Evolutionary conservation across 345 rosid species (phyloP), one percentile per base, ranked within the genome.

Genomic region (Noccaea bulbosa): DNA sequence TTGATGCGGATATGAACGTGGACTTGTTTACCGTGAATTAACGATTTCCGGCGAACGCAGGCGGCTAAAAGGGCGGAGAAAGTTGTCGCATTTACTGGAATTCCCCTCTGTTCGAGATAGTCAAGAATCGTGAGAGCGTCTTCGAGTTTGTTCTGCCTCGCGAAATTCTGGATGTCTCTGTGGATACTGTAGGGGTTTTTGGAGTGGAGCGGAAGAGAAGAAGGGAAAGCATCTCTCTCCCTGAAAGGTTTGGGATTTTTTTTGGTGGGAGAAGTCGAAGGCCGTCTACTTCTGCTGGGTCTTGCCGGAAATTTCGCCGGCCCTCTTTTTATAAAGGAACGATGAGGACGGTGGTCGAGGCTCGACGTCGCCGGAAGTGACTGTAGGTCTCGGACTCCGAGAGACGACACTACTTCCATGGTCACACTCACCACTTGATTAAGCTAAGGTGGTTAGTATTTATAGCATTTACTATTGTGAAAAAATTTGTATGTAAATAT

Each of bases 61-160:
- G 97, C 91, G 5, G 87, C 85, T 32, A 93, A 82, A 48, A 90
- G 88, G 4, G 89, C 74, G 51, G 93, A 85, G 77, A 88, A 89
- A 47, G 96, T 85, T 32, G 91, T 86, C 60, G 78, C 73, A 35
- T 92, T 90, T 11, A 87, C 83, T 0, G 96, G 98, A 38, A 92
- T 84, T 11, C 96, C 98, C 33, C 83, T 70, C 35, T 81, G 91
- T 1, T 86, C 87, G 65, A 85, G 66, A 76, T 90, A 87, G 75
- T 90, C 90, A 34, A 92, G 73, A 49, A 92, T 79, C 38, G 80
- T 55, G 30, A 90, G 87, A n/a, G 91, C 89, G 61, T 87, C 84
- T 35, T 83, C 81, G 80, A 90, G 91, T 77, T 87, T 85, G 82
- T 87, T 82, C 55, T 75, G 73, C 41, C 80, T 82, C n/a, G 91